Base-by-base conservation (phyloP, 2,329 filamentous ascomycete genomes). In the Zymoseptoria pseudotritici region DNA sequence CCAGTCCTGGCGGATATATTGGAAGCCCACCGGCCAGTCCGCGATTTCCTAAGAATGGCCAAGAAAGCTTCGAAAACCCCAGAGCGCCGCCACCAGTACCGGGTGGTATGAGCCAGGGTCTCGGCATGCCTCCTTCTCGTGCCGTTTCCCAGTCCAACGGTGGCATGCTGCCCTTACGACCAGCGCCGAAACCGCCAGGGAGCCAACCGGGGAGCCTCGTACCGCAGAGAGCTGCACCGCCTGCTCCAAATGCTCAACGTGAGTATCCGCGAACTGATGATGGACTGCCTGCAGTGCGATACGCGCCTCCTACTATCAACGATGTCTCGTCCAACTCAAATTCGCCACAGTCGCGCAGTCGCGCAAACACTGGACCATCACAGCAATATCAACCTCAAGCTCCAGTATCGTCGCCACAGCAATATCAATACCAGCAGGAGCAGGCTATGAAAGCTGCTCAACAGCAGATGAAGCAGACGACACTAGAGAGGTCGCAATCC, bases 1-100 rank as follows among this genome's bases (percentile, higher is more conserved):
- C 72, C 58, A 72, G 68, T 29, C 71, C 74, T 31, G 63, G 79
- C 77, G 83, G 82, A 76, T 83, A 82, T 70, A 79, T 89, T 72
- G 82, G 87, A 68, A 93, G 90, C 71, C 90, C 91, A 65, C 89
- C 91, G 57, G 84, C 86, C 65, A 94, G 90, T 76, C 90, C 91
- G 62, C 85, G 90, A 73, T 96, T 96, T 78, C 92, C 91, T 58
- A 85, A 90, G 73, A 92, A 93, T 76, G 85, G 90, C 77, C 87
- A 91, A 82, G 89, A 90, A 72, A 97, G 91, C 79, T 99, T 97
- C 76, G 94, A 97, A 78, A 97, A 99, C 72, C 94, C 94, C 54
- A 85, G 94, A 71, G 90, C 93, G 19, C 90, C 94, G 49, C 94
- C 94, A 64, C 94, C 93, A 10, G 89, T 97, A 62, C 92, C 93